Percentiles rank a stretch among this genome's conserved stretches.
phyloP scores from a whole-genome alignment of 2,329 filamentous ascomycete genomes.

The Chaetomium globosum region DNA sequence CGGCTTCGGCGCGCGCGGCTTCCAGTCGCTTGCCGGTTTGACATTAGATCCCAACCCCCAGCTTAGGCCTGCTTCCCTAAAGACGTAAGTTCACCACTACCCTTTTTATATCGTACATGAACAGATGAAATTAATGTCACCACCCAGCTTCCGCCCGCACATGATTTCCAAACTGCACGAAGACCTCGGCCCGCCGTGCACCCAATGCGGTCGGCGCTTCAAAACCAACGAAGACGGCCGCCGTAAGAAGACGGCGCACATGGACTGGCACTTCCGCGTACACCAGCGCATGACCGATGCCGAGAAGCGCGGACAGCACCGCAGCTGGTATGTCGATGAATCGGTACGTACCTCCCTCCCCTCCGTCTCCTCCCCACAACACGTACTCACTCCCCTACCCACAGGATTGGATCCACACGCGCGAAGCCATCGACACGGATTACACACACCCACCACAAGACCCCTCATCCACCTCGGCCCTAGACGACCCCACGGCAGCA shows the following conservation, averaged over 20 bases:
- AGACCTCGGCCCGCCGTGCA: constrained; percentile 81
- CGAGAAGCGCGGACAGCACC: constrained; percentile 81
- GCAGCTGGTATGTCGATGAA: constrained; percentile 94
- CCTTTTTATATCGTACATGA: no score
- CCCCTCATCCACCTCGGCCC: neutral
- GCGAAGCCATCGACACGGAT: constrained; percentile 74
- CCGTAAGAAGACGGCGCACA: constrained; percentile 83
- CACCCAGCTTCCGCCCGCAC: constrained; percentile 58
- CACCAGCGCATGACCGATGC: constrained; percentile 87
- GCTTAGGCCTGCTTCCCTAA: constrained; percentile 18
- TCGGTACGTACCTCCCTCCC: constrained; percentile 56
- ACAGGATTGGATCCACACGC: constrained; percentile 86
- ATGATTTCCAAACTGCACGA: constrained; percentile 77
- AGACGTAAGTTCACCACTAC: constrained; percentile 21
- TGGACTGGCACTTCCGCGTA: constrained; percentile 98
- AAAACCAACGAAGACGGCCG: constrained; percentile 74
- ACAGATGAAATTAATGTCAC: neutral
- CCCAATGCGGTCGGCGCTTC: constrained; percentile 89
- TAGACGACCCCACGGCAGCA: constrained; percentile 25
- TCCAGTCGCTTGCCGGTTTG: constrained; percentile 29
- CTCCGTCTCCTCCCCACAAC: constrained; percentile 18
- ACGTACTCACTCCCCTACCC: no score
- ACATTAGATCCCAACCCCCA: constrained; percentile 2
- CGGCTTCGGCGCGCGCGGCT: neutral
- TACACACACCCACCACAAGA: constrained; percentile 41